Evolutionary conservation across 2,329 filamentous ascomycete genomes (phyloP).

Genomic region (Ciborinia camelliae): DNA sequence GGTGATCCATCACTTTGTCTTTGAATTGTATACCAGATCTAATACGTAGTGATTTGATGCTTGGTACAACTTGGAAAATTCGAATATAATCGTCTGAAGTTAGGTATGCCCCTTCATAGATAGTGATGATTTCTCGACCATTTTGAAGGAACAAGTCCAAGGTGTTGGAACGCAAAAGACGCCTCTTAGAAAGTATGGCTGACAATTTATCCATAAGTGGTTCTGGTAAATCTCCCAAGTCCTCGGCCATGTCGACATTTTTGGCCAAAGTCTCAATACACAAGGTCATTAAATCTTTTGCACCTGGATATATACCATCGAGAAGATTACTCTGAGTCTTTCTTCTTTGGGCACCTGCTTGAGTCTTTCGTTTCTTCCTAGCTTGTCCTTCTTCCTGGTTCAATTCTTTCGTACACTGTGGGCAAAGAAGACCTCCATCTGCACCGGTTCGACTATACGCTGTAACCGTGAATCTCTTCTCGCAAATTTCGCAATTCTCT

Average conservation of each 20-base stretch:
- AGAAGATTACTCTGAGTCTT: conserved; percentile 80
- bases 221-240: conserved; percentile 57
- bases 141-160: conserved; percentile 56
- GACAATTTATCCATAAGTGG: conserved; percentile 57
- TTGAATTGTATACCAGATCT: conserved; percentile 91
- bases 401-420: conserved; percentile 72
- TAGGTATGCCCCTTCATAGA: conserved; percentile 63
- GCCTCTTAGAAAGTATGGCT: conserved; percentile 57
- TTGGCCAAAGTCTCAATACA: conserved; percentile 61
- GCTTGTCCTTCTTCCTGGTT: conserved; percentile 61
- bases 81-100: conserved; percentile 72
- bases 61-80: conserved; percentile 73
- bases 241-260: conserved; percentile 60
- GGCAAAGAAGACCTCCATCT: conserved; percentile 81
- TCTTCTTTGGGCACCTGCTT: conserved; percentile 56
- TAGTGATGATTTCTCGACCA: conserved; percentile 47
- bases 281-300: conserved; percentile 64
- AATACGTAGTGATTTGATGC: conserved; percentile 67
- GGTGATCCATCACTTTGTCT: conserved; percentile 75
- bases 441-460: conserved; percentile 80
- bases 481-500: conserved; percentile 81
- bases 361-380: conserved; percentile 54
- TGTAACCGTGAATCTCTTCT: conserved; percentile 89
- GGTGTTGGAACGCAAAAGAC: conserved; percentile 53
- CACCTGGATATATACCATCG: conserved; percentile 66